phyloP scores from a whole-genome alignment of 352 stramenopile species.

The Phytophthora nicotianae region DNA sequence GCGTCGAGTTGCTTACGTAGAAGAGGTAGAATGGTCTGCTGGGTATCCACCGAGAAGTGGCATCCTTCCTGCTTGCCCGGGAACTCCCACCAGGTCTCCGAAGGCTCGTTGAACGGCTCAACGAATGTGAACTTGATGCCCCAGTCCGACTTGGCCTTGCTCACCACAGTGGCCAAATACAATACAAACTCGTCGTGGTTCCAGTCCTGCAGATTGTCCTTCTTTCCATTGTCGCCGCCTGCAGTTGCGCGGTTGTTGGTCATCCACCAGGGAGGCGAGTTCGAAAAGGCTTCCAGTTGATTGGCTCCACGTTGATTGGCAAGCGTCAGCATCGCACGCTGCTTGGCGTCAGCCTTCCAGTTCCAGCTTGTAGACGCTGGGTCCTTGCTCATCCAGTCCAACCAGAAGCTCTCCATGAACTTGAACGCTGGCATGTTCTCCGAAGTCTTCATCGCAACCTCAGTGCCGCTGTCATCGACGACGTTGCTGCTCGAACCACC shows the following conservation, averaged over 20 bases:
- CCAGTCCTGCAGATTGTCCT: slow-evolving; percentile 55
- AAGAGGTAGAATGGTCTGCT: slow-evolving; percentile 43
- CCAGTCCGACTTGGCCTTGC: slow-evolving; percentile 47
- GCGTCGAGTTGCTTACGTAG: slow-evolving; percentile 48
- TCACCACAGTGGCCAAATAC: slow-evolving; percentile 52
- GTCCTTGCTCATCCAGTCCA: slow-evolving; percentile 56
- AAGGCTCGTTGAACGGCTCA: slow-evolving; percentile 67
- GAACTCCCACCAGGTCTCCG: slow-evolving; percentile 53
- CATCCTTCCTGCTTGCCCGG: slow-evolving; percentile 59
- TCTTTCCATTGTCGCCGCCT: slow-evolving; percentile 39
- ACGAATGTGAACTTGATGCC: slow-evolving; percentile 56
- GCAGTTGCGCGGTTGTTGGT: slow-evolving; percentile 53
- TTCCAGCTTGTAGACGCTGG: slow-evolving; percentile 51
- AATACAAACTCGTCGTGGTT: slow-evolving; percentile 54
- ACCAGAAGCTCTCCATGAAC: slow-evolving; percentile 56
- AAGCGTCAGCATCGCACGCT: slow-evolving; percentile 46
- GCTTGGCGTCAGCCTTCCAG: slow-evolving; percentile 51
- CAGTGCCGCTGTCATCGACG: slow-evolving; percentile 44
- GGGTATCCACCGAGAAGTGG: slow-evolving; percentile 46
- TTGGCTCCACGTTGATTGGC: slow-evolving; percentile 46
- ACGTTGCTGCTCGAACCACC: slow-evolving; percentile 49
- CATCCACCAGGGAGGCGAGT: slow-evolving; percentile 72
- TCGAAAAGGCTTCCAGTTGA: slow-evolving; percentile 59
- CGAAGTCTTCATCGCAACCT: slow-evolving; percentile 48
- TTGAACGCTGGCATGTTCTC: slow-evolving; percentile 59